A percentile compares a stretch with the other conserved stretches of the same genome.
Conservation (phyloP, 2,329 filamentous ascomycete species). For the Taxawa tesnikishii region DNA sequence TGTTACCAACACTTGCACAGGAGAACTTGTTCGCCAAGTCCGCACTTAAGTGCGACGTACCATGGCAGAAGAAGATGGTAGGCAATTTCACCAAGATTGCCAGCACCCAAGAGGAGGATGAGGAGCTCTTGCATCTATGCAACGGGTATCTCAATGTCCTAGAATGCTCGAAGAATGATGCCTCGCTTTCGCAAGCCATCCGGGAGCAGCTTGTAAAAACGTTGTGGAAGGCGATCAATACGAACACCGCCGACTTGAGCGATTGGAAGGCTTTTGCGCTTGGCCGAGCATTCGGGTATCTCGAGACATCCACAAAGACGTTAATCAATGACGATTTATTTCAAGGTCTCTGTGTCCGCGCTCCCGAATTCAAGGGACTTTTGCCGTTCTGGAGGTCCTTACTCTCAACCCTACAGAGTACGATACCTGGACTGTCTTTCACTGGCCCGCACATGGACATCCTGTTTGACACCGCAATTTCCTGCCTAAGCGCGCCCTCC, state of each 20-base stretch:
- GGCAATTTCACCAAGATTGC: conserved; percentile 6
- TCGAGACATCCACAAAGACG: conserved; percentile 2
- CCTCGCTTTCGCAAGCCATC: no score
- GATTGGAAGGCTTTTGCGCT: conserved; percentile 6
- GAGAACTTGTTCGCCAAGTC: conserved; percentile 39
- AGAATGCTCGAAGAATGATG: no score
- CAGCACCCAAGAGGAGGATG: not conserved
- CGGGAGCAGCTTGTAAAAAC: conserved; percentile 1
- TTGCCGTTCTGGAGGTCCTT: conserved; percentile 6
- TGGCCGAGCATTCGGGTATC: conserved; percentile 7
- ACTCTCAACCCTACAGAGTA: conserved; percentile 1
- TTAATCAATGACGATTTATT: conserved; percentile 4
- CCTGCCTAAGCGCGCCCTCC: conserved; percentile 63
- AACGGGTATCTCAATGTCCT: conserved; percentile 4
- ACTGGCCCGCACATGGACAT: conserved; percentile 44
- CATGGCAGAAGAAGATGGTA: conserved; percentile 51
- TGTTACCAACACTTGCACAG: conserved; percentile 49
- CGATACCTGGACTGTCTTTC: not conserved
- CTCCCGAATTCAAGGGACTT: conserved; percentile 4
- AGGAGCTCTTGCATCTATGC: conserved; percentile 3
- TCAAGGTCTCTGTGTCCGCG: conserved; percentile 3
- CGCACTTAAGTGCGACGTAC: conserved; percentile 25
- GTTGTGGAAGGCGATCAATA: conserved; percentile 2
- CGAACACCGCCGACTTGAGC: not conserved
- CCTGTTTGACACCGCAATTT: conserved; percentile 52